A percentile compares a stretch with the other conserved stretches of the same genome.
Conservation (phyloP, 345 rosid genomes). For the Sapria himalayana region DNA sequence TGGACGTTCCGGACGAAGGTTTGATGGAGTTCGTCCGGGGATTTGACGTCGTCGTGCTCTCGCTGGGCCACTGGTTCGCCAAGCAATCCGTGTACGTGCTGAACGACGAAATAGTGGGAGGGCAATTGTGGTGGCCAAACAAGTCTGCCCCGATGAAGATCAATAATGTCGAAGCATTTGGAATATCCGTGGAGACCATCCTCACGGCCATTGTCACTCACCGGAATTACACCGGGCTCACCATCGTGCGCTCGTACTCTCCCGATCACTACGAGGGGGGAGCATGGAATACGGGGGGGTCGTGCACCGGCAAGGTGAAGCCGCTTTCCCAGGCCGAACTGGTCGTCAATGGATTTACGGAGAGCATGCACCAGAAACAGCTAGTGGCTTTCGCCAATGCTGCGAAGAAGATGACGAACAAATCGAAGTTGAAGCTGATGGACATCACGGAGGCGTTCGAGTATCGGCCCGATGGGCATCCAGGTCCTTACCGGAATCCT, state of each 20-base stretch:
- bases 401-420: constrained; percentile 17
- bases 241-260: constrained; percentile 66
- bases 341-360: constrained; percentile 62
- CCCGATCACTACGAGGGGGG: constrained; percentile 98
- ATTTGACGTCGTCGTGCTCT: constrained; percentile 63
- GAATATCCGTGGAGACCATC: constrained; percentile 67
- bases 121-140: constrained; percentile 87
- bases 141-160: constrained; percentile 48
- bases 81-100: constrained; percentile 74
- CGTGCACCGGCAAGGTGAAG: constrained; percentile 71
- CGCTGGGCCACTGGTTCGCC: constrained; percentile 98
- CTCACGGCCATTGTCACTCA: constrained; percentile 43
- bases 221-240: constrained; percentile 60
- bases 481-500: constrained; percentile 72
- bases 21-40: constrained; percentile 49
- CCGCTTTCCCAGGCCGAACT: constrained; percentile 43
- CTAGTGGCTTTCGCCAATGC: constrained; percentile 39
- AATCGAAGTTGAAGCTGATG: constrained; percentile 52
- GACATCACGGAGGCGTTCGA: constrained; percentile 63
- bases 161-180: constrained; percentile 68
- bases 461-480: constrained; percentile 93
- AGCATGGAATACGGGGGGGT: constrained; percentile 94
- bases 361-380: constrained; percentile 67
- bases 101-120: constrained; percentile 77
- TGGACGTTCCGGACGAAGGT: constrained; percentile 55